Conservation (phyloP, 2,329 filamentous ascomycete genomes). For the Ophiostoma ulmi region DNA sequence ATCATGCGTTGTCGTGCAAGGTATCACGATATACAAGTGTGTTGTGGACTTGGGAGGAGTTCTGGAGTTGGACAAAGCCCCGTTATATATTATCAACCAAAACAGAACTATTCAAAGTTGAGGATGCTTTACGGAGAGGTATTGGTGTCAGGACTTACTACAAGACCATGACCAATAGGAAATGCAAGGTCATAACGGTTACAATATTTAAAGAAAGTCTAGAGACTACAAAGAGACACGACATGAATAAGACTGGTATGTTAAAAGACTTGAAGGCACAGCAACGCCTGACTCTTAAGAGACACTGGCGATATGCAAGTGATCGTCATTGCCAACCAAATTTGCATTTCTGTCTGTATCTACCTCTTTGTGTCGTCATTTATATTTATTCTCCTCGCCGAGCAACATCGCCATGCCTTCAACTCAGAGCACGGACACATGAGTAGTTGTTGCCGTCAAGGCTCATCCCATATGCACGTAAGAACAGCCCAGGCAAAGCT, state of each 20-base stretch:
- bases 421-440: not conserved
- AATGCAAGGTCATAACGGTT: not conserved
- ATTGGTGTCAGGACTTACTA: not conserved
- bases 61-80: constrained; percentile 3
- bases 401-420: not conserved
- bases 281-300: not conserved
- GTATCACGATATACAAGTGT: constrained; percentile 12
- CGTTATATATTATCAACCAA: not conserved
- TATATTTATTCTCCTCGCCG: not conserved
- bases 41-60: not conserved
- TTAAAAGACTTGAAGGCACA: not conserved
- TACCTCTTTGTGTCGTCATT: not conserved
- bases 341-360: not conserved
- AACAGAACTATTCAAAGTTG: too few species aligned
- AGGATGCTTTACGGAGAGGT: not conserved
- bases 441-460: not conserved
- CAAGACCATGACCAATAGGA: not conserved
- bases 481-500: not conserved
- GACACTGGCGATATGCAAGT: too few species aligned
- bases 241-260: not conserved
- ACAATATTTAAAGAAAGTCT: not conserved
- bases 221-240: not conserved
- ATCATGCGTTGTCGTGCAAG: not conserved
- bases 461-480: constrained; percentile 10
- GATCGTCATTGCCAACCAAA: too few species aligned